These are phyloP conservation scores for Globisporangium uncinulatum DNA, from an alignment of 352 stramenopile genomes.

Conservation along the genomic window DNA sequence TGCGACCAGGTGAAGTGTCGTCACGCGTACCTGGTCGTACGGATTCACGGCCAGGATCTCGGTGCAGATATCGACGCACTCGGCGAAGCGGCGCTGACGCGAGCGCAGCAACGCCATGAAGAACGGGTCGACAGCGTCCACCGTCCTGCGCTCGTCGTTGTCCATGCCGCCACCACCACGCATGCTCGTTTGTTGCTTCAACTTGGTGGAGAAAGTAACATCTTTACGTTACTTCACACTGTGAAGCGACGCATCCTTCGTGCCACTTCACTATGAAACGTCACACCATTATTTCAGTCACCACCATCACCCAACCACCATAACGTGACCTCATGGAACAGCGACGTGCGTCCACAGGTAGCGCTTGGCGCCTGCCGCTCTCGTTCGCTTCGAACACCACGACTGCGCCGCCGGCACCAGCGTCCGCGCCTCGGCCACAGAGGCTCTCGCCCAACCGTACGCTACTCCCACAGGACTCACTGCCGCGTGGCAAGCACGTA, in stretches of 20 bases:
- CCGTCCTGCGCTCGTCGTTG: constrained; percentile 17
- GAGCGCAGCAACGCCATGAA: constrained; percentile 79
- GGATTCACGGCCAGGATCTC: constrained; percentile 81
- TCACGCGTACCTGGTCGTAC: constrained; percentile 57
- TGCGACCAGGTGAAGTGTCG: no score
- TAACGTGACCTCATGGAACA: background rate
- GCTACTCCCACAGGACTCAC: constrained; percentile 44
- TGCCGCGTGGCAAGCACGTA: constrained; percentile 15
- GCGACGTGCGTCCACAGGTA: background rate
- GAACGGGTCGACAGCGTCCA: constrained; percentile 85
- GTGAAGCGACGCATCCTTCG: background rate
- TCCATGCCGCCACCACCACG: background rate
- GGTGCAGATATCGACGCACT: constrained; percentile 81
- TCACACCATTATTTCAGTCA: background rate
- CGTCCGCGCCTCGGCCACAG: constrained; percentile 5
- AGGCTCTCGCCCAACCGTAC: constrained; percentile 20
- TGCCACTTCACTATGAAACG: background rate
- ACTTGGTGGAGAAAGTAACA: background rate
- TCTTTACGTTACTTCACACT: background rate
- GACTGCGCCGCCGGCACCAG: background rate
- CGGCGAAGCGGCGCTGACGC: constrained; percentile 69
- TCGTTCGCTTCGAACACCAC: background rate
- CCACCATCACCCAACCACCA: background rate
- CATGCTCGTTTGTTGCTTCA: constrained; percentile 8
- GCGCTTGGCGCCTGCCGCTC: background rate